Conservation (phyloP, 2,329 filamentous ascomycete genomes). For the Exophiala bonariae region DNA sequence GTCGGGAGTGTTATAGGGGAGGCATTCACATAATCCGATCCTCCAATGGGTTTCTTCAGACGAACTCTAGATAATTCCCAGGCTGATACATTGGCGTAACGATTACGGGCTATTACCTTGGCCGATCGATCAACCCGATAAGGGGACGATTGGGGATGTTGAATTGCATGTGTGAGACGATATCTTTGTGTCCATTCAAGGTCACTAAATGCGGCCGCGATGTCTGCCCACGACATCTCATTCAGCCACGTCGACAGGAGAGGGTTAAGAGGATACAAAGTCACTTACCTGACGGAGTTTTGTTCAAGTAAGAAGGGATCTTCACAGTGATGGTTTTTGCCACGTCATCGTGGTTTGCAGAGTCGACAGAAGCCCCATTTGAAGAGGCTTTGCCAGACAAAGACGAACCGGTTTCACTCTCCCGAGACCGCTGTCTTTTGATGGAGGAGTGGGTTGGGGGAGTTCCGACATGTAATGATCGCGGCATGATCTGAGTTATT, state of each 20-base stretch:
- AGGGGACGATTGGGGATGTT: slow-evolving; percentile 50
- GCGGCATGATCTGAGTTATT: slow-evolving; percentile 27
- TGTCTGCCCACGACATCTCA: slow-evolving; percentile 47
- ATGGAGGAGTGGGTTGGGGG: slow-evolving; percentile 12
- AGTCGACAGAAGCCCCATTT: slow-evolving; percentile 2
- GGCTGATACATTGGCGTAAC: slow-evolving; percentile 86
- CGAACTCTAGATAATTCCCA: slow-evolving; percentile 84
- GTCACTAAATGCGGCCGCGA: slow-evolving; percentile 60
- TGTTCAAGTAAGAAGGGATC: slow-evolving; percentile 27
- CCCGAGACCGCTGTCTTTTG: slow-evolving; percentile 27
- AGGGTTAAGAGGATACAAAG: too few relatives aligned
- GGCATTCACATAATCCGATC: slow-evolving; percentile 80
- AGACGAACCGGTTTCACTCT: slow-evolving; percentile 8
- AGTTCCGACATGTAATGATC: slow-evolving; percentile 21
- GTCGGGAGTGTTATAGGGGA: slow-evolving; percentile 65
- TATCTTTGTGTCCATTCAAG: slow-evolving; percentile 61
- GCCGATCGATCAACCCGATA: slow-evolving; percentile 61
- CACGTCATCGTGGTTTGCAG: slow-evolving; percentile 7
- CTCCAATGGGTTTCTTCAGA: slow-evolving; percentile 71
- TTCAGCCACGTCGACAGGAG: neutral
- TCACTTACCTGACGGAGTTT: slow-evolving; percentile 24
- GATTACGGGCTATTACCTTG: slow-evolving; percentile 66
- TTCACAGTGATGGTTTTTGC: slow-evolving; percentile 12
- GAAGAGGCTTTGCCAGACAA: slow-evolving; percentile 11
- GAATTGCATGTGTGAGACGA: slow-evolving; percentile 50